A percentile compares a stretch with the other conserved stretches of the same genome.
phyloP scores from a whole-genome alignment of 495 filamentous ascomycete species.

The Xylaria scruposa region DNA sequence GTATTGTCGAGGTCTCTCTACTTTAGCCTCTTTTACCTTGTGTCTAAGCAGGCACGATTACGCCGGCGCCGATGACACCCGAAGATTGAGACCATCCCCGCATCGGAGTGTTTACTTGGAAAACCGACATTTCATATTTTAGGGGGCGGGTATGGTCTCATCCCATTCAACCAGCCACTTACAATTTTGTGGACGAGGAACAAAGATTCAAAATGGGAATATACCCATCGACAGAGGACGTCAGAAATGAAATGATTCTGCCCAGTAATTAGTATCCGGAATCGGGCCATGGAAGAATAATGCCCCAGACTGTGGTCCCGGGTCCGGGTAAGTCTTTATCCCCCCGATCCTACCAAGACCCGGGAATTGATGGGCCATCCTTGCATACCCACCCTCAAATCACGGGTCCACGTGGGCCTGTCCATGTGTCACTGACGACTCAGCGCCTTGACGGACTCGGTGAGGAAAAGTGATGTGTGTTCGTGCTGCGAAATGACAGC shows the following conservation, averaged over 20 bases:
- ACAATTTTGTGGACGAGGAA: neutral
- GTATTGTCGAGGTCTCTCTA: neutral
- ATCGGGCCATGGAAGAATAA: neutral
- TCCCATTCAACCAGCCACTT: neutral
- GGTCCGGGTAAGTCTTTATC: constrained; percentile 22
- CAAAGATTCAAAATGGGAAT: neutral
- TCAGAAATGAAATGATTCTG: neutral
- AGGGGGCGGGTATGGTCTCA: constrained; percentile 17
- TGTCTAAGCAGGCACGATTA: neutral
- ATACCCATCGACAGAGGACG: neutral
- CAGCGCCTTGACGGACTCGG: neutral
- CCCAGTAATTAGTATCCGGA: neutral
- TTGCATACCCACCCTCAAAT: constrained; percentile 12
- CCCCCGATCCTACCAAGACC: neutral
- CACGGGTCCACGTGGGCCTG: neutral
- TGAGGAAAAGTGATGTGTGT: neutral
- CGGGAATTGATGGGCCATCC: constrained; percentile 1
- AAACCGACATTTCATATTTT: neutral
- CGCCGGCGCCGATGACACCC: neutral
- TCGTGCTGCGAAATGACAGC: neutral
- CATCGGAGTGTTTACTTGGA: neutral
- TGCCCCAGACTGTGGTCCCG: neutral
- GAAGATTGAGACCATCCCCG: neutral
- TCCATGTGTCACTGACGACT: neutral
- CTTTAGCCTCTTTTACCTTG: neutral